phyloP scores from a whole-genome alignment of 78 protist genomes.

The Tieghemostelium lacteum region DNA sequence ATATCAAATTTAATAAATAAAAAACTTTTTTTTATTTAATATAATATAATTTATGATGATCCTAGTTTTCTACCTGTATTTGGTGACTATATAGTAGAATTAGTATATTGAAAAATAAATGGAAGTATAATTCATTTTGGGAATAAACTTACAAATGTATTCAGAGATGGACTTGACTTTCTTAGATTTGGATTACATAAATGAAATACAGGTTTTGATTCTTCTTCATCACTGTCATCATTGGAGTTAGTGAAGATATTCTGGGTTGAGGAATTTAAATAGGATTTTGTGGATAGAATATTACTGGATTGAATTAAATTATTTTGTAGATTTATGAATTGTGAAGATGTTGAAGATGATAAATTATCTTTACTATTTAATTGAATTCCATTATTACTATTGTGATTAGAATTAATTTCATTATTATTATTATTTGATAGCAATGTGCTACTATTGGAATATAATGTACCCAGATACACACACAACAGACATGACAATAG shows the following conservation, averaged over 20 bases:
- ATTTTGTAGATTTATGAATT: neutral
- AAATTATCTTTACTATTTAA: conserved; percentile 1
- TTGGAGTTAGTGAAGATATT: neutral
- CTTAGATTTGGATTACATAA: conserved; percentile 22
- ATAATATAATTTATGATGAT: neutral
- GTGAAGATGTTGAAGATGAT: conserved; percentile 13
- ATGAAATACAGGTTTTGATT: conserved; percentile 6
- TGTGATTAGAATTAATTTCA: neutral
- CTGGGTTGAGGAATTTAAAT: no score
- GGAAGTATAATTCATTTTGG: neutral
- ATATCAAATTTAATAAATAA: no score
- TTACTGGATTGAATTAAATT: neutral
- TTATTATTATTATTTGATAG: neutral
- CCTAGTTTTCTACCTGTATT: conserved; percentile 6
- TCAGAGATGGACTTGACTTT: neutral
- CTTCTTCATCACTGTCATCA: neutral
- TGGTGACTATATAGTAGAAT: neutral
- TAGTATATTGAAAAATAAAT: neutral
- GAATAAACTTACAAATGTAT: neutral
- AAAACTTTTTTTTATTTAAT: no score
- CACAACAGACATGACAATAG: neutral
- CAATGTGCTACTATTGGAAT: neutral
- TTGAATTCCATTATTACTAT: neutral
- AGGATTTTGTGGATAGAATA: neutral
- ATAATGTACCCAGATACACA: conserved; percentile 39